phyloP scores from a whole-genome alignment of 805 yeast species.

The Saccharomyces jurei region DNA sequence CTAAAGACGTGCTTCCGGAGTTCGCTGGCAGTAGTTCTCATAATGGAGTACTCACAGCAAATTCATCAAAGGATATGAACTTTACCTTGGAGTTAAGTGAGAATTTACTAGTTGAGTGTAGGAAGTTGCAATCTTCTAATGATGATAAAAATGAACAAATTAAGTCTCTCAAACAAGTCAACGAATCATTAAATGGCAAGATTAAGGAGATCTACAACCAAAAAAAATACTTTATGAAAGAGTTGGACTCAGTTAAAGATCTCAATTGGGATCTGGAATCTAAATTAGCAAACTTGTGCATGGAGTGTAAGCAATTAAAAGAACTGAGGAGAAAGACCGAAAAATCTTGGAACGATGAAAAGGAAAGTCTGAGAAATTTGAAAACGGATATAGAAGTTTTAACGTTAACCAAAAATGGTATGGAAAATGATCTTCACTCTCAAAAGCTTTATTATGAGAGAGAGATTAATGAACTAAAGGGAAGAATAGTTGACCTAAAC shows the following conservation, averaged over 20 bases:
- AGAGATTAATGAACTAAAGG: conserved; percentile 43
- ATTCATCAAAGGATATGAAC: conserved; percentile 52
- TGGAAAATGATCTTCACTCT: conserved; percentile 34
- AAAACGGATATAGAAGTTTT: conserved; percentile 1
- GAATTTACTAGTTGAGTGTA: conserved; percentile 59
- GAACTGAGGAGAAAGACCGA: background rate
- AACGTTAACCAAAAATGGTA: conserved; percentile 24
- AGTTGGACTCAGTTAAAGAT: conserved; percentile 4
- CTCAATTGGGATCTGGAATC: conserved; percentile 4
- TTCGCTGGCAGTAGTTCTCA: conserved; percentile 11
- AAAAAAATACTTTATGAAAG: conserved; percentile 9
- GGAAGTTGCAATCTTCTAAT: conserved; percentile 61
- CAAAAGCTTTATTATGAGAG: conserved; percentile 32
- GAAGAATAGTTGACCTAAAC: conserved; percentile 50
- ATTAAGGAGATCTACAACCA: conserved; percentile 15
- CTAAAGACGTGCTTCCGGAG: conserved; percentile 1
- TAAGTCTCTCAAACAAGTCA: conserved; percentile 37
- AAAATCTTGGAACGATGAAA: background rate
- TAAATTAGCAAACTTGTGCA: background rate
- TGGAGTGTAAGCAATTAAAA: conserved; percentile 2
- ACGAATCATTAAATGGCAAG: conserved; percentile 24
- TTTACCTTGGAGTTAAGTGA: conserved; percentile 71
- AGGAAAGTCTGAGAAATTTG: background rate
- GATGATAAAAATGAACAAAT: conserved; percentile 38
- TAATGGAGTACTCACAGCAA: conserved; percentile 22